A percentile compares a stretch with the other conserved stretches of the same genome.
phyloP scores from a whole-genome alignment of 306 rosid genomes.

The Casuarina cunninghamiana region DNA sequence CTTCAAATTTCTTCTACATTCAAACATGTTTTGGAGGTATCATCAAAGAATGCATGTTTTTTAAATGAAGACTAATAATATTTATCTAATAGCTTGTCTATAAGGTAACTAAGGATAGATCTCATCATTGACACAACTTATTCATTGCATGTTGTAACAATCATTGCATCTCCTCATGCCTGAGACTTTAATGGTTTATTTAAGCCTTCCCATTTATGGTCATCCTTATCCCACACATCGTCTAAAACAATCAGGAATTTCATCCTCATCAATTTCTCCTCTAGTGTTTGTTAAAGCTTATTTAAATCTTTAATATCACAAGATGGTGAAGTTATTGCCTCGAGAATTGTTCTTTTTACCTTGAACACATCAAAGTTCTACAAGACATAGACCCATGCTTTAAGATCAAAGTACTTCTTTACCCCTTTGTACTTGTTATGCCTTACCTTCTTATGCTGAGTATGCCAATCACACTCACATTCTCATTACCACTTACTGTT shows the following conservation, averaged over 20 bases:
- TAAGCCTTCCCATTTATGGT: constrained; percentile 6
- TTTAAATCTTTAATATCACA: not conserved
- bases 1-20: constrained; percentile 10
- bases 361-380: constrained; percentile 9
- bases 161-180: constrained; percentile 1
- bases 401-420: not conserved
- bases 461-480: constrained; percentile 3
- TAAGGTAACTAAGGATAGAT: not conserved
- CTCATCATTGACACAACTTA: constrained; percentile 11
- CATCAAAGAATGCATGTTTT: constrained; percentile 14
- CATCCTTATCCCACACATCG: constrained; percentile 32
- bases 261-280: not conserved
- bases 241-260: constrained; percentile 32
- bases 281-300: not conserved
- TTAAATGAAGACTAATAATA: constrained; percentile 25
- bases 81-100: constrained; percentile 4
- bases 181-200: constrained; percentile 2
- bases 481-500: too few relatives aligned
- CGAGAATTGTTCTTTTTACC: constrained; percentile 10
- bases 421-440: constrained; percentile 10
- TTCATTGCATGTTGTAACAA: constrained; percentile 26
- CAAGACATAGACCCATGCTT: constrained; percentile 13
- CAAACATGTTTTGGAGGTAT: not conserved
- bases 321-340: not conserved
- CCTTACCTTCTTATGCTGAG: constrained; percentile 25